Conservation (phyloP, 768 basidiomycete genomes). For the Mycena belliarum region DNA sequence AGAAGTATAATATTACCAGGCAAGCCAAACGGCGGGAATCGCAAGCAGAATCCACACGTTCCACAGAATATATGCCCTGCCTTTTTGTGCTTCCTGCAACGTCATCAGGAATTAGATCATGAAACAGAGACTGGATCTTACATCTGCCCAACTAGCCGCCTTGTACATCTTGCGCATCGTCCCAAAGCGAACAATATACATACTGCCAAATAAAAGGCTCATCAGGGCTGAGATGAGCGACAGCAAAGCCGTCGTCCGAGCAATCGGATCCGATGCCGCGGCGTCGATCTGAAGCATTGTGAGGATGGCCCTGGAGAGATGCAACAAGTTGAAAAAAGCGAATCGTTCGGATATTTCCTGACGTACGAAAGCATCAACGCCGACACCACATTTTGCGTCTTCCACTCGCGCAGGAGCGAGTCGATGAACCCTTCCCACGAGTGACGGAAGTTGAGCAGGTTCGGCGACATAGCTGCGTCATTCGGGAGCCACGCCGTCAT, state of each 20-base stretch:
- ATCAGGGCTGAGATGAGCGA: slow-evolving; percentile 58
- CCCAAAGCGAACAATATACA: slow-evolving; percentile 60
- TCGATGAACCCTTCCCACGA: slow-evolving; percentile 22
- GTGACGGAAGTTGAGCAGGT: slow-evolving; percentile 32
- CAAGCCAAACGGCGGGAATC: slow-evolving; percentile 54
- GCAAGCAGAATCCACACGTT: slow-evolving; percentile 61
- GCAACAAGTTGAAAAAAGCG: not conserved
- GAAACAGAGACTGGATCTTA: slow-evolving; percentile 21
- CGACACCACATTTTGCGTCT: slow-evolving; percentile 58
- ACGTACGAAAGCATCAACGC: slow-evolving; percentile 35
- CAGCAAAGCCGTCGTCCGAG: slow-evolving; percentile 52
- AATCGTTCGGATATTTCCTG: not conserved
- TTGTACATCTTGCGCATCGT: slow-evolving; percentile 64
- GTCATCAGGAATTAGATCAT: not conserved
- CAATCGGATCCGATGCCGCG: slow-evolving; percentile 51
- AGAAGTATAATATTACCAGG: slow-evolving; percentile 39
- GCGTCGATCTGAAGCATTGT: slow-evolving; percentile 22
- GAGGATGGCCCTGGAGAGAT: slow-evolving; percentile 16
- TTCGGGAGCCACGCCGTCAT: slow-evolving; percentile 21
- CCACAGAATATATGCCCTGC: slow-evolving; percentile 28
- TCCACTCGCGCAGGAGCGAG: slow-evolving; percentile 49
- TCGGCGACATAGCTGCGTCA: slow-evolving; percentile 39
- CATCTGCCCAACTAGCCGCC: slow-evolving; percentile 63
- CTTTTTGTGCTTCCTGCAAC: slow-evolving; percentile 43
- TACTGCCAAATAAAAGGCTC: slow-evolving; percentile 60